A percentile compares a stretch with the other conserved stretches of the same genome.
These are phyloP conservation scores for Penicillium pulvis DNA, from an alignment of 495 filamentous ascomycete species.

Conservation along the genomic window DNA sequence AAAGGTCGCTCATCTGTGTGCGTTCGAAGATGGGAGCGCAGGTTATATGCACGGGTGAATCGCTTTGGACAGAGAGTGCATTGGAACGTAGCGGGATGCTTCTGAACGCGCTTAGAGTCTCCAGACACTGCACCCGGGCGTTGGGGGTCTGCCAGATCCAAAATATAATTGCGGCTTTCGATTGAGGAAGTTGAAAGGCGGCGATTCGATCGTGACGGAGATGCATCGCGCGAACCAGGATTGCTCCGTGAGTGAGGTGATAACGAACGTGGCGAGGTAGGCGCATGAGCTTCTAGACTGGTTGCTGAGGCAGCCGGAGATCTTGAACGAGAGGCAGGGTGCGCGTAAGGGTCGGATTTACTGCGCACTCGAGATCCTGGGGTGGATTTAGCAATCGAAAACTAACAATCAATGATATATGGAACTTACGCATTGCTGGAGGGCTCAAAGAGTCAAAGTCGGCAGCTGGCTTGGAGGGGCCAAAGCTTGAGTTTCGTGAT, in stretches of 20 bases:
- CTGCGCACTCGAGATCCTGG: constrained; percentile 62
- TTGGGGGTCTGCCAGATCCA: constrained; percentile 86
- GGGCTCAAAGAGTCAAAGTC: constrained; percentile 82
- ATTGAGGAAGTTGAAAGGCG: constrained; percentile 89
- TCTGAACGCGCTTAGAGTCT: constrained; percentile 78
- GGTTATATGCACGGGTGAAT: constrained; percentile 86
- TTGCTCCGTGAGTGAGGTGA: constrained; percentile 59
- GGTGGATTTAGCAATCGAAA: constrained; percentile 17
- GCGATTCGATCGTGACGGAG: constrained; percentile 62
- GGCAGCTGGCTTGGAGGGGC: constrained; percentile 60
- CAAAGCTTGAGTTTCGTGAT: constrained; percentile 70
- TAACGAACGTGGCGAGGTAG: constrained; percentile 61
- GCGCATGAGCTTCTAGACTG: constrained; percentile 48
- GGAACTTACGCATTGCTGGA: constrained; percentile 73
- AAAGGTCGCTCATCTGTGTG: constrained; percentile 93
- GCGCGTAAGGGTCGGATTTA: constrained; percentile 72
- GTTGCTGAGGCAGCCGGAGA: constrained; percentile 46
- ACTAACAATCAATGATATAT: constrained; percentile 6
- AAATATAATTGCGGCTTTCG: constrained; percentile 84
- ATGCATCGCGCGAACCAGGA: constrained; percentile 57
- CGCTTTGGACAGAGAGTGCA: constrained; percentile 84
- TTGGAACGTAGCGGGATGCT: constrained; percentile 92
- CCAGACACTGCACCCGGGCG: constrained; percentile 67
- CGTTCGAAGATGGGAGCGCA: constrained; percentile 88
- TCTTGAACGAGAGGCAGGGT: constrained; percentile 45